Base-by-base conservation (phyloP, 129 eudicot genomes). In the Centaurea solstitialis region DNA sequence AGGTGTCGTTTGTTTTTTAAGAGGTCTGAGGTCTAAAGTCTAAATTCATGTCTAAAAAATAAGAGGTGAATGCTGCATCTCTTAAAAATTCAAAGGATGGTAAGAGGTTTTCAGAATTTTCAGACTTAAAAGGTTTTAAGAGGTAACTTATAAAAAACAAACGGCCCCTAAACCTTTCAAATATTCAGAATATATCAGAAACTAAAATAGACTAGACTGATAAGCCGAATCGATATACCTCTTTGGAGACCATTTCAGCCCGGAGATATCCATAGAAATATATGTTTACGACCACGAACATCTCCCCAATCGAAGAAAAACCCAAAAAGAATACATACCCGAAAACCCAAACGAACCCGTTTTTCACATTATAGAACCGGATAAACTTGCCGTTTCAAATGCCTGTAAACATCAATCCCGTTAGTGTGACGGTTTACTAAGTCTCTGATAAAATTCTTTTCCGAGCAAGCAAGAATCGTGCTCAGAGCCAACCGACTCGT, bases 381-480 rank as follows among this genome's bases (percentile, higher is more conserved):
- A 79, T 85, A 78, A 33, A 86, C 83, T 39, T 88, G 80, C 74
- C 73, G 85, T 89, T 87, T 95, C 79, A 92, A 81, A 45, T 62
- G 71, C 76, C 86, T 82, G 86, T 97, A 95, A 72, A 81, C 81
- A 78, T 84, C 88, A 74, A 75, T 80, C 24, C 99, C 99, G 40
- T 50, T 57, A 10, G 92, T 93, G 35, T 95, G 99, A 8, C 41
- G 85, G 17, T 76, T 84, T 47, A 92, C 97, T 71, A 83, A 89
- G 7, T 21, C 79, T 84, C 40, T 88, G 38, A 85, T 74, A 68
- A 95, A 93, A 18, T 23, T 17, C 53, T 77, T 62, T 53, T 91
- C 97, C 2, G 97, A 81, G 82, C 88, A 83, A 30, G 90, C 82
- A 79, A 91, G 79, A 78, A 92, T 79, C 39, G 97, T 90, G 76